A percentile compares a stretch with the other conserved stretches of the same genome.
Evolutionary conservation across 2,329 filamentous ascomycete genomes (phyloP).

Genomic region (Paradendryphiella salina): DNA sequence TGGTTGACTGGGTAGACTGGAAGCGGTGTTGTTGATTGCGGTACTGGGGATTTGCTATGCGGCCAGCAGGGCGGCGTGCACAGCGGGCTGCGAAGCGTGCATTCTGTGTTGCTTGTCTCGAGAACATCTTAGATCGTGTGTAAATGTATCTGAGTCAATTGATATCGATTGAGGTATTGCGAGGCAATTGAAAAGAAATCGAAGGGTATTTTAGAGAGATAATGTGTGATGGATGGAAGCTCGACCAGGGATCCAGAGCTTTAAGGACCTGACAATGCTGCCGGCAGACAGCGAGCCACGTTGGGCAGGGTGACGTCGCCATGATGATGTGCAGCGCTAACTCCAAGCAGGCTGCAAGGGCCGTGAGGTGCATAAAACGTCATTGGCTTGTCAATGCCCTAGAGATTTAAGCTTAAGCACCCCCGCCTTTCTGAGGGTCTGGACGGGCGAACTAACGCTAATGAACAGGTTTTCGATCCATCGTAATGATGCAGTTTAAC

Average conservation of each 20-base stretch:
- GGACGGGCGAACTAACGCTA: neutral
- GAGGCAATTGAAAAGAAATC: neutral
- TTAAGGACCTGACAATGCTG: slow-evolving; percentile 10
- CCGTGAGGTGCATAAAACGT: slow-evolving; percentile 1
- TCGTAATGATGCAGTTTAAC: neutral
- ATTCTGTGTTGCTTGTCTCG: slow-evolving; percentile 41
- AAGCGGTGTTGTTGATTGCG: slow-evolving; percentile 39
- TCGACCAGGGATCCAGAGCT: slow-evolving; percentile 5
- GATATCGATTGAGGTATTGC: neutral
- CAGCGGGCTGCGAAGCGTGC: slow-evolving; percentile 36
- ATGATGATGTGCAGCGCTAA: slow-evolving; percentile 18
- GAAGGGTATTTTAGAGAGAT: slow-evolving; percentile 10
- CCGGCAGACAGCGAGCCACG: slow-evolving; percentile 3
- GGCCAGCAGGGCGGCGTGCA: slow-evolving; percentile 33
- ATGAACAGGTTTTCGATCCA: slow-evolving; percentile 5
- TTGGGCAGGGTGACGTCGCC: slow-evolving; percentile 10
- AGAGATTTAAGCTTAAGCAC: slow-evolving; percentile 7
- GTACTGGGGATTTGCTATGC: slow-evolving; percentile 31
- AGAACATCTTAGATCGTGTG: slow-evolving; percentile 29
- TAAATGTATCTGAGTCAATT: slow-evolving; percentile 8
- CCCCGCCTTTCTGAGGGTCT: slow-evolving; percentile 3
- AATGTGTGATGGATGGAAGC: slow-evolving; percentile 2
- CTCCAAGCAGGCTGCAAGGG: slow-evolving; percentile 1
- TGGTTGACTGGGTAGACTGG: slow-evolving; percentile 38
- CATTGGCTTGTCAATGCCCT: slow-evolving; percentile 11